Percentiles rank a stretch among this genome's conserved stretches.
phyloP scores from a whole-genome alignment of 306 rosid species.

The Prunus armeniaca region DNA sequence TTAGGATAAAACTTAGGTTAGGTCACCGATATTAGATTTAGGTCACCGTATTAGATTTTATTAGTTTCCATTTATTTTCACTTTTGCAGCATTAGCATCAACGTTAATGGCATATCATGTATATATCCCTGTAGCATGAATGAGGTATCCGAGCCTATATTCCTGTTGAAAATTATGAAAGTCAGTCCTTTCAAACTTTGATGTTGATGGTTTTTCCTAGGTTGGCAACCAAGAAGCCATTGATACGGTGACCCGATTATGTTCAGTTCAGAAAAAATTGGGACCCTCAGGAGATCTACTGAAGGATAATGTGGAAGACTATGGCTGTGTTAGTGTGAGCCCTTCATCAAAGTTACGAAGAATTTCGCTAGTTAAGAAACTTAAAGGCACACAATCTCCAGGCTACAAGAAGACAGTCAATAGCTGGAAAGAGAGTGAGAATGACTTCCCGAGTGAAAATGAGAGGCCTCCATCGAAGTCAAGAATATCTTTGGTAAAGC shows the following conservation, averaged over 20 bases:
- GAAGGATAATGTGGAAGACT: constrained; percentile 17
- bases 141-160: not conserved
- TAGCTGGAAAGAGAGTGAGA: constrained; percentile 27
- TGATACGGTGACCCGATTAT: constrained; percentile 34
- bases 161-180: not conserved
- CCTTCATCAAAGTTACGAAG: constrained; percentile 54
- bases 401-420: constrained; percentile 21
- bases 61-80: not conserved
- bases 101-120: not conserved
- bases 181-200: not conserved
- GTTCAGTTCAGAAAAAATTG: constrained; percentile 29
- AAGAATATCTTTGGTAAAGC: constrained; percentile 40
- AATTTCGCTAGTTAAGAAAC: constrained; percentile 44
- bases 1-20: not conserved
- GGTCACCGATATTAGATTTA: not conserved
- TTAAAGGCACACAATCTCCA: constrained; percentile 26
- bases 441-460: constrained; percentile 36
- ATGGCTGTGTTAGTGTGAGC: constrained; percentile 39
- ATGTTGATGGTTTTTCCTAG: constrained; percentile 22
- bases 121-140: not conserved
- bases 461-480: constrained; percentile 50
- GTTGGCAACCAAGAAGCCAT: constrained; percentile 61
- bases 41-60: not conserved
- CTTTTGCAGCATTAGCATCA: not conserved
- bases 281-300: constrained; percentile 25